phyloP scores from a whole-genome alignment of 805 yeast species.

The Pichia californica region DNA sequence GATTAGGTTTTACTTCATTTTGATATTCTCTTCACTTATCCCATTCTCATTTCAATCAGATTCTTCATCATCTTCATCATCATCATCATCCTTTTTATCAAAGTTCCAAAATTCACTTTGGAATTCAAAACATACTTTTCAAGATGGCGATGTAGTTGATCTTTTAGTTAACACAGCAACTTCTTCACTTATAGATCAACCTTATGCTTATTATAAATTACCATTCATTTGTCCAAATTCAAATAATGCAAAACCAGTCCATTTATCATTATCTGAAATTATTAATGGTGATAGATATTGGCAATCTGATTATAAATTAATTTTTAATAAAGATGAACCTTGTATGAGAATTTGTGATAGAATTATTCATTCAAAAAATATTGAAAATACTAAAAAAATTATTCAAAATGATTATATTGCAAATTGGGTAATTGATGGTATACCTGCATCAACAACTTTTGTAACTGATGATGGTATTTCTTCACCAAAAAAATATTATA shows the following conservation, averaged over 20 bases:
- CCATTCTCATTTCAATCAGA: not conserved
- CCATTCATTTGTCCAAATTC: constrained; percentile 77
- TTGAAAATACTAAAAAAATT: constrained; percentile 52
- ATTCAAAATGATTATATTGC: constrained; percentile 67
- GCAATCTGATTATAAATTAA: constrained; percentile 63
- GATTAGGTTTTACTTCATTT: too few relatives aligned
- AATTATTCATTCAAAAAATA: constrained; percentile 43
- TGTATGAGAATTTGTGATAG: constrained; percentile 68
- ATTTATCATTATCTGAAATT: constrained; percentile 68
- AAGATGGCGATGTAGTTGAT: constrained; percentile 55
- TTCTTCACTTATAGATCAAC: constrained; percentile 70
- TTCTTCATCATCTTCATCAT: not conserved
- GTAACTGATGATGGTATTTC: constrained; percentile 47
- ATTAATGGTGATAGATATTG: constrained; percentile 75
- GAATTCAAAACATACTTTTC: constrained; percentile 33
- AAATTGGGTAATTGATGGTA: constrained; percentile 77
- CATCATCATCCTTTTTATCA: not conserved
- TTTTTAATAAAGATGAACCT: constrained; percentile 56
- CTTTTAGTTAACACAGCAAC: constrained; percentile 71
- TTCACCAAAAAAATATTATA: constrained; percentile 51
- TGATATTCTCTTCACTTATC: too few relatives aligned
- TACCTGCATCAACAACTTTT: constrained; percentile 86
- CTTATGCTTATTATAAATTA: constrained; percentile 68
- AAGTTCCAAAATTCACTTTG: constrained; percentile 14
- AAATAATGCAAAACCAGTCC: constrained; percentile 47